Percentiles rank a stretch among this genome's conserved stretches.
phyloP scores from a whole-genome alignment of 106 monocot species.

The Gastrodia elata region DNA sequence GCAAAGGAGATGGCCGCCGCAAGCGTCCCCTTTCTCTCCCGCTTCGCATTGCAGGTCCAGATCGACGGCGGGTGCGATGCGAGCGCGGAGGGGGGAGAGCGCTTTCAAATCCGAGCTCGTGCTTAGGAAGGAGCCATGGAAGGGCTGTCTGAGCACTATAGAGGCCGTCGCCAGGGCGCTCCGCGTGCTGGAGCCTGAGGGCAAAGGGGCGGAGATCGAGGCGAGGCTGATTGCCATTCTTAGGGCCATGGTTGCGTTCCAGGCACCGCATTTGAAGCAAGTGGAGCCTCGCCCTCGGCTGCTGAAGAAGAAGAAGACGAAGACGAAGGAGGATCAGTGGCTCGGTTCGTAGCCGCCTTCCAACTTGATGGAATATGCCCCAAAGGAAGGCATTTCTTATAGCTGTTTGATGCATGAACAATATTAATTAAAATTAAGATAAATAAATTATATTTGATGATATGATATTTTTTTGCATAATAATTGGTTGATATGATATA shows the following conservation, averaged over 20 bases:
- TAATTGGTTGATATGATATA: no score
- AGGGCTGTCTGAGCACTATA: conserved; percentile 73
- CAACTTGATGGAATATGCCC: no score
- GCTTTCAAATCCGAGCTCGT: conserved; percentile 58
- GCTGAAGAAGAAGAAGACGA: conserved; percentile 39
- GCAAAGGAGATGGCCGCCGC: conserved; percentile 79
- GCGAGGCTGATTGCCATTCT: conserved; percentile 32
- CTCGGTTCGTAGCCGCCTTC: neutral
- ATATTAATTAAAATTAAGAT: no score
- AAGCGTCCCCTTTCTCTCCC: conserved; percentile 41
- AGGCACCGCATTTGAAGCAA: conserved; percentile 34
- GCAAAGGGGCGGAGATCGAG: conserved; percentile 39
- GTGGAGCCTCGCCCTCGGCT: conserved; percentile 22
- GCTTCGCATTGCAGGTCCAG: conserved; percentile 29
- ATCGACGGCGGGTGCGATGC: conserved; percentile 18
- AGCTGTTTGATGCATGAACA: neutral
- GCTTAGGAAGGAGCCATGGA: conserved; percentile 64
- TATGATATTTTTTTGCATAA: no score
- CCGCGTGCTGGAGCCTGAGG: conserved; percentile 48
- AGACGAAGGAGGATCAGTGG: conserved; percentile 21
- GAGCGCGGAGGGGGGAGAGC: conserved; percentile 48
- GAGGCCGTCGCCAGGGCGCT: conserved; percentile 85
- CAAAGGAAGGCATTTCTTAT: no score
- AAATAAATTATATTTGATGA: no score
- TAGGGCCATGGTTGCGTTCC: conserved; percentile 57